Conservation (phyloP, 2,329 filamentous ascomycete genomes). For the Penicillium sp. region DNA sequence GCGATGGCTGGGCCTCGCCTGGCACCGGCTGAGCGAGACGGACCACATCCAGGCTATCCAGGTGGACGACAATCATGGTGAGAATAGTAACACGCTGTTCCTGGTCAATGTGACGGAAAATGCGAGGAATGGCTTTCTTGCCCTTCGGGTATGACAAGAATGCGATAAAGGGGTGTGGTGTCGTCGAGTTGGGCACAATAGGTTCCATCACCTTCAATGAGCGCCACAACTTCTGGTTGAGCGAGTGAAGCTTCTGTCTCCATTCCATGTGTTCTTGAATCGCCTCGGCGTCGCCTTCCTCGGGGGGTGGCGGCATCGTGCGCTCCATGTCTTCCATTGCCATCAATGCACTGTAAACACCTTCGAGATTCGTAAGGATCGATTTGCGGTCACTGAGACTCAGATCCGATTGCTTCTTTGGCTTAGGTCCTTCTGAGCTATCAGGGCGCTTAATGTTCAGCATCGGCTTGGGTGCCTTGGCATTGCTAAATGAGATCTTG, state of each 20-base stretch:
- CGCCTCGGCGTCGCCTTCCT: constrained; percentile 65
- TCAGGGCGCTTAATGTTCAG: constrained; percentile 93
- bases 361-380: constrained; percentile 81
- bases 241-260: constrained; percentile 65
- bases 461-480: constrained; percentile 91
- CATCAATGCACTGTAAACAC: constrained; percentile 85
- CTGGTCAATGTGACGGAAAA: constrained; percentile 89
- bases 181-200: constrained; percentile 68
- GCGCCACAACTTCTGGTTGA: constrained; percentile 80
- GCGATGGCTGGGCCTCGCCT: constrained; percentile 70
- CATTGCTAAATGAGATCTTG: constrained; percentile 98
- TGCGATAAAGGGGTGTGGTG: constrained; percentile 86
- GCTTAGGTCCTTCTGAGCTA: constrained; percentile 57
- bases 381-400: constrained; percentile 74
- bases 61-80: constrained; percentile 91
- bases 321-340: constrained; percentile 90
- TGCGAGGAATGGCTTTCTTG: constrained; percentile 90
- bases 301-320: constrained; percentile 66
- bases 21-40: constrained; percentile 71
- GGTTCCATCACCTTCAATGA: constrained; percentile 91
- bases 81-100: constrained; percentile 90
- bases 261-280: constrained; percentile 76
- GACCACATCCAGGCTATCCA: constrained; percentile 89
- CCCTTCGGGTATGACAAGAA: constrained; percentile 93
- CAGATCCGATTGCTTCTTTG: constrained; percentile 50